Evolutionary conservation across 257 asterid genomes (phyloP), one percentile per base, ranked within the genome.

Genomic region (Capsicum baccatum): DNA sequence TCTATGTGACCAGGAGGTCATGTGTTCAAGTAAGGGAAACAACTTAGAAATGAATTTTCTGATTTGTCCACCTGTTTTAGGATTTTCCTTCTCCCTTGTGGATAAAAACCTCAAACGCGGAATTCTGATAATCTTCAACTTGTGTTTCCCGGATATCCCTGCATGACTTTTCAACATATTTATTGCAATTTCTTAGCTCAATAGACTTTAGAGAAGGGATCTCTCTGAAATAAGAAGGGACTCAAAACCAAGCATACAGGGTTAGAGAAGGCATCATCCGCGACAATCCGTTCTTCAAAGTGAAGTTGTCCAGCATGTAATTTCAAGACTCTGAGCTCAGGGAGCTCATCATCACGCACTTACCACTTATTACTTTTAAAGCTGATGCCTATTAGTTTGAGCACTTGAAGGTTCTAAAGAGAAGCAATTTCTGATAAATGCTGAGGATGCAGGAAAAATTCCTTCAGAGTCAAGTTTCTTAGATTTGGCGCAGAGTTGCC

Each of bases 361-460:
- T 67, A 3, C 50, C 21, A 67, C 14, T 6, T 3, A 3, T 3
- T 6, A 14, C 4, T 15, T 6, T 67, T 4, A 37, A 67, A 67
- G 6, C 6, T 0, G 15, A 67, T 7, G 2, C 6, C 9, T 37
- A 55, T n/a, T 11, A 80, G 19, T 57, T 80, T 80, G 16, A 85
- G 84, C 33, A 85, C 87, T 54, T 80, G 84, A 47, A 80, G 76
- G 9, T 69, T 44, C 48, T 44, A 6, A 44, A 44, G 84, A 0
- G 6, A 6, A 13, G 82, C 81, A 12, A 80, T 80, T 4, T 5
- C 62, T 37, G 81, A 57, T 9, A 79, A 67, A 6, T 44, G 47
- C 13, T 9, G 48, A 83, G 81, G 73, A 3, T 69, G 66, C 62
- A 67, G 48, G 16, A 3, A 1, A 21, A 76, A 47, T n/a, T 12